Evolutionary conservation across 306 rosid genomes (phyloP).

Genomic region (Rosa lucieae): DNA sequence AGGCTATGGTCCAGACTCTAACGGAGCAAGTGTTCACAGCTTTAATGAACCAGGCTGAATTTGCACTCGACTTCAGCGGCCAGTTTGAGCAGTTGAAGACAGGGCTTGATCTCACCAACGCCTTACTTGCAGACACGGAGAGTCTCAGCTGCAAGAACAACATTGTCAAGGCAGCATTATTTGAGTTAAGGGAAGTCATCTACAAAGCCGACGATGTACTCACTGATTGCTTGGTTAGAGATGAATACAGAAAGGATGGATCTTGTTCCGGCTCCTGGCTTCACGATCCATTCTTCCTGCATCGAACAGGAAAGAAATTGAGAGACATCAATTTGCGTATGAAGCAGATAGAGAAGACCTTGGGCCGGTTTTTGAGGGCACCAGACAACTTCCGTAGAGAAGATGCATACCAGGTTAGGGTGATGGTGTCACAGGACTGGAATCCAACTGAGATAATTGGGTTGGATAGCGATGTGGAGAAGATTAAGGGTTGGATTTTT

Average conservation of each 20-base stretch:
- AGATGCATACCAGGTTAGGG: not conserved
- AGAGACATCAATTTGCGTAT: conserved; percentile 4
- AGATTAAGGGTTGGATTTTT: not conserved
- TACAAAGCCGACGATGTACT: conserved; percentile 20
- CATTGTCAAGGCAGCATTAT: not conserved
- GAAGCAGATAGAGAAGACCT: conserved; percentile 12
- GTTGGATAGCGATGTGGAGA: not conserved
- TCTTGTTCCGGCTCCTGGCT: not conserved
- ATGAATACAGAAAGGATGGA: not conserved
- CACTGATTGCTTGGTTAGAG: conserved; percentile 16
- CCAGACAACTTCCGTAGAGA: not conserved
- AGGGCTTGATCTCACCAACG: conserved; percentile 1
- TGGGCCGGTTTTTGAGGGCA: not conserved
- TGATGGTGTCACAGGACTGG: not conserved
- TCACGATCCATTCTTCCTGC: not conserved
- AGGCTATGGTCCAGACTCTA: not conserved
- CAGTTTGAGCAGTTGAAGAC: conserved; percentile 22
- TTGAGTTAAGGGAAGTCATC: not conserved
- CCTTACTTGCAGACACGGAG: not conserved
- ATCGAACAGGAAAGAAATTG: conserved; percentile 13
- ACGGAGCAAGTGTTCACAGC: not conserved
- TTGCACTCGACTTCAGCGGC: not conserved
- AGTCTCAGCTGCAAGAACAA: not conserved
- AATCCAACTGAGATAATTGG: conserved; percentile 2
- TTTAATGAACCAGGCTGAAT: not conserved